Base-by-base conservation (phyloP, 1,284 basidiomycete species). In the Singerocomus rubriflavus region DNA sequence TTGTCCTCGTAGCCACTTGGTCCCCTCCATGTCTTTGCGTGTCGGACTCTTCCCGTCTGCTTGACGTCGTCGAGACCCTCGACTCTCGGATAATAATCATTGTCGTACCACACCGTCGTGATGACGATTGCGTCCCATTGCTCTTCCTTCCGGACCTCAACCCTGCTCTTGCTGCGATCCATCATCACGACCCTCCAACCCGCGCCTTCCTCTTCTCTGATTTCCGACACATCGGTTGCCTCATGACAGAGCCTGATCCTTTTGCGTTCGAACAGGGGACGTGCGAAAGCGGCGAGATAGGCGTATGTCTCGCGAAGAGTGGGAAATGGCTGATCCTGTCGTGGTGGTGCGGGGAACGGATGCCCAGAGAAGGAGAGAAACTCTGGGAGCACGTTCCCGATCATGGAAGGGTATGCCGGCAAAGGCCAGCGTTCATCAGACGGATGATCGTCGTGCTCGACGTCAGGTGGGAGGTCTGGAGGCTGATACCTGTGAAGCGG, bases 311-410 rank as follows among this genome's bases (percentile, higher is more conserved):
- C 75, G 4, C 27, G 37, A 3, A 78, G 63, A 0, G 68, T 76
- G 2, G 75, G 75, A 52, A 76, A 77, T 0, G 74, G 76, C 46
- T 78, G 76, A 7, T 64, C 50, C 3, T 63, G 59, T 1, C 54
- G 52, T 6, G 59, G 51, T 1, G 69, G 64, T 7, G 56, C 49
- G 9, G 73, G 69, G 43, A 74, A 75, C 5, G 70, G 68, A 29
- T 51, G 44, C 5, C 57, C 61, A 10, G 75, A 73, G 57, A 75
- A 76, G 3, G 72, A 72, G 10, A 78, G 65, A 48, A 70, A 77
- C 41, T 76, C 70, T 1, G 77, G 74, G 5, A 78, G 64, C 42
- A 78, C 73, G 50, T 79, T 79, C 17, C 78, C 75, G 37, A 79
- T 68, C 37, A 79, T 59, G 11, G 64, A 70, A 11, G 69, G 70